Evolutionary conservation across 2,329 filamentous ascomycete species (phyloP), one percentile per base, ranked within the genome.

Genomic region (Teratosphaeria zuluensis): DNA sequence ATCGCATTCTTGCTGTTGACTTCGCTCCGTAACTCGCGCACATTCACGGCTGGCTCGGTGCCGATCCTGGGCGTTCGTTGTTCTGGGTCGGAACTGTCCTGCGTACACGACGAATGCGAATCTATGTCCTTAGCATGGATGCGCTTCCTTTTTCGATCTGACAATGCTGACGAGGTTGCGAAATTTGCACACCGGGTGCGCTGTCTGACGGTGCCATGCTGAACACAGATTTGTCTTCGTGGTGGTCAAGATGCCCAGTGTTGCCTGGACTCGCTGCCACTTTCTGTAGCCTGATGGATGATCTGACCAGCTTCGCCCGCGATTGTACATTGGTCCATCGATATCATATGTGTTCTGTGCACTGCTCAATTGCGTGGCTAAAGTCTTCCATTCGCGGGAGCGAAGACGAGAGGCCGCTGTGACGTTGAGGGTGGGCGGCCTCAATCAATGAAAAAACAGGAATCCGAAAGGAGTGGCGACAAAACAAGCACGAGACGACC

Each of bases 1-100:
- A 46, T 51, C 32, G 59, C 56, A 35, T 61, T 58, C 38, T 61
- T 24, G 8, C 31, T 33, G 4, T 53, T 58, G 31, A 42, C 54
- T 21, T 51, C 33, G 31, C 33, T 19, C 16, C 57, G 52, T 30
- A 38, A 16, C 19, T 58, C 33, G 16, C 11, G 28, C 2, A 56
- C 54, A 52, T 61, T 32, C 7, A 16, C 28, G 24, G 53, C 24
- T 33, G 58, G 12, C 21, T 24, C 16, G 24, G 31, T 19, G 30
- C 24, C 11, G 24, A 30, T 19, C 51, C n/a, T 53, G 21, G 8
- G 51, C 11, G 12, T 30, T 32, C 19, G 51, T 30, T 32, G 14
- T 24, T 16, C n/a, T 19, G 16, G 11, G 8, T 14, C 51, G 4
- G 16, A n/a, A 46, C 16, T 53, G 7, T 58, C 51, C 21, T 54